Percentiles rank a stretch among this genome's conserved stretches.
These are phyloP conservation scores for Microascus cirrosus DNA, from an alignment of 2,329 filamentous ascomycete species.

Conservation along the genomic window DNA sequence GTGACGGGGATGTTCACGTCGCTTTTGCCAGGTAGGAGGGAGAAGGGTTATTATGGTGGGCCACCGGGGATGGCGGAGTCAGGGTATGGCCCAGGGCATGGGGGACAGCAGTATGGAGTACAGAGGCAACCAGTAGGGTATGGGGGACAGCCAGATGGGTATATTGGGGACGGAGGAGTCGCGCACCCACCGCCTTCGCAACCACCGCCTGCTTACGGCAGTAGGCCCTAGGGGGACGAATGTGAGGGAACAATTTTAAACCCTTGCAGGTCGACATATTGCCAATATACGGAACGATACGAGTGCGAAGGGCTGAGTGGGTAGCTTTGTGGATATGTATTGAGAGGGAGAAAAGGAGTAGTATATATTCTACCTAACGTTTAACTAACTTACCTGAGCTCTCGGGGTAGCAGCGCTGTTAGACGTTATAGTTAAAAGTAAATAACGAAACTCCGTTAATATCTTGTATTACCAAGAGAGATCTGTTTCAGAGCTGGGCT, in stretches of 20 bases:
- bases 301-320: no score
- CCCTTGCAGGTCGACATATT: no score
- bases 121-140: background rate
- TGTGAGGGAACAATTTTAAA: background rate
- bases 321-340: no score
- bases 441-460: no score
- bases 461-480: no score
- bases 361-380: no score
- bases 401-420: no score
- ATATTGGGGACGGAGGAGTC: background rate
- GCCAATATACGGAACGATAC: no score
- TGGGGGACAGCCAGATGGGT: background rate
- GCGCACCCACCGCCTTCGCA: background rate
- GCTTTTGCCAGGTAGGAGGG: background rate
- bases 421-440: no score
- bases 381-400: no score
- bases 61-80: background rate
- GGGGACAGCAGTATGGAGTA: background rate
- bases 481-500: no score
- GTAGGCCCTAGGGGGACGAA: background rate
- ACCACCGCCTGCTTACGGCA: background rate
- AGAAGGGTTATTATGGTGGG: background rate
- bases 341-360: no score
- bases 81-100: background rate
- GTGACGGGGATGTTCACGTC: background rate